Base-by-base conservation (phyloP, 768 basidiomycete genomes). In the Austroboletus eburneus region DNA sequence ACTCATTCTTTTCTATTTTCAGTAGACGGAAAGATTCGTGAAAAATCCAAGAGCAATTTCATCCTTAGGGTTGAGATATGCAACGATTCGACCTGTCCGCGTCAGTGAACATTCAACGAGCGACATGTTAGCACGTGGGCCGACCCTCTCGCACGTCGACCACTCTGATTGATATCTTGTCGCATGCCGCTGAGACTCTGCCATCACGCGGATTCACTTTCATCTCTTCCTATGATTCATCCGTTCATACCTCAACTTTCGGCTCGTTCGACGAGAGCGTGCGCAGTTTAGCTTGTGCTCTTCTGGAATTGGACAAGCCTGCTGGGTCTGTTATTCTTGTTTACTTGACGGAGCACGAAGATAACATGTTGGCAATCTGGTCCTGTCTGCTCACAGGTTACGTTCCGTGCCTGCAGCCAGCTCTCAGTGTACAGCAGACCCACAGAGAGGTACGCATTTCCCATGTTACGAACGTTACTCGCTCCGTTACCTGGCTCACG, bases 301-400 rank as follows among this genome's bases (percentile, higher is more conserved):
- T 58, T 27, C 10, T 45, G 5, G 45, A 41, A 21, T 50, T 13
- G 43, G 46, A 46, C 22, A 62, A 62, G 36, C 62, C 61, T 17
- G 12, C 27, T 3, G 57, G 61, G 1, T 58, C 61, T 2, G 21
- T 64, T 21, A 23, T 64, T 9, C 41, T 62, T 10, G 52, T 63
- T 1, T 63, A 63, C 29, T 33, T 65, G 35, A 63, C 62, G 0
- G 62, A 63, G 22, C 62, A 63, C 7, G 61, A 60, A 42, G 62
- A 65, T 35, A 63, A 55, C 27, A 65, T 63, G 63, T 49, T 49
- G 2, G 62, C 60, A 2, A 30, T 63, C n/a, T 63, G 63, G 60
- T 57, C 63, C 0, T 65, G 60, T 39, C 42, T 63, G 0, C 42
- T 63, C 2, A 63, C 63, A 0, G 62, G 62, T 22, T 57, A 63